A percentile compares a stretch with the other conserved stretches of the same genome.
These are phyloP conservation scores for Sporothrix pseudoabietina DNA, from an alignment of 2,329 filamentous ascomycete species.

Conservation along the genomic window DNA sequence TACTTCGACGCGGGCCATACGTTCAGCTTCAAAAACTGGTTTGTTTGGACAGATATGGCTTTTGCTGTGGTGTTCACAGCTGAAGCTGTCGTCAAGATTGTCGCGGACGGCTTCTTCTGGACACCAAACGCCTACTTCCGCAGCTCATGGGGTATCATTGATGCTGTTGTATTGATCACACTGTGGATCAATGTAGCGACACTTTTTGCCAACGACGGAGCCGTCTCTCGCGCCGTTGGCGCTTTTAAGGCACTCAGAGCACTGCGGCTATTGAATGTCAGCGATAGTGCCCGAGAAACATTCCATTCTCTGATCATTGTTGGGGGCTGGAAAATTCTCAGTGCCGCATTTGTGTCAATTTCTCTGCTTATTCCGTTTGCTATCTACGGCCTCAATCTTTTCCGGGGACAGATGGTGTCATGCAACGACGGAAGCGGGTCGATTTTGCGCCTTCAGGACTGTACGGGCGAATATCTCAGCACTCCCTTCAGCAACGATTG, in stretches of 20 bases:
- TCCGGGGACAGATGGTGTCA: conserved; percentile 74
- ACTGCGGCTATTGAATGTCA: conserved; percentile 88
- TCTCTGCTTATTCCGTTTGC: conserved; percentile 95
- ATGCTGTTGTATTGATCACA: conserved; percentile 85
- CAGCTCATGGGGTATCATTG: conserved; percentile 95
- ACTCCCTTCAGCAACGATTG: conserved; percentile 73
- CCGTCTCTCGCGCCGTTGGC: conserved; percentile 85
- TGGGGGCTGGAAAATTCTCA: conserved; percentile 91
- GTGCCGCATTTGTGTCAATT: conserved; percentile 89
- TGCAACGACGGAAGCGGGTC: conserved; percentile 73
- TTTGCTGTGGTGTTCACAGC: conserved; percentile 85
- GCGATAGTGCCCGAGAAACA: conserved; percentile 90
- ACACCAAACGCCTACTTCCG: conserved; percentile 97
- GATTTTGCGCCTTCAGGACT: conserved; percentile 67
- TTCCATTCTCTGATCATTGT: conserved; percentile 96
- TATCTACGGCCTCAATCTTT: conserved; percentile 92
- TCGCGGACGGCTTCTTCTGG: conserved; percentile 94
- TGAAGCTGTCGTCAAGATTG: conserved; percentile 86
- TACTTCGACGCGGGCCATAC: conserved; percentile 67
- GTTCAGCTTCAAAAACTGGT: conserved; percentile 77
- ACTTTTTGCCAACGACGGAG: conserved; percentile 76
- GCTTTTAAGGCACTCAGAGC: conserved; percentile 97
- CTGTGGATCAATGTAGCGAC: conserved; percentile 94
- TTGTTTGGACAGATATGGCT: conserved; percentile 87
- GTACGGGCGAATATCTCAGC: conserved; percentile 79